Evolutionary conservation across 352 stramenopile species (phyloP).

Genomic region (Pelagophyceae sp.): DNA sequence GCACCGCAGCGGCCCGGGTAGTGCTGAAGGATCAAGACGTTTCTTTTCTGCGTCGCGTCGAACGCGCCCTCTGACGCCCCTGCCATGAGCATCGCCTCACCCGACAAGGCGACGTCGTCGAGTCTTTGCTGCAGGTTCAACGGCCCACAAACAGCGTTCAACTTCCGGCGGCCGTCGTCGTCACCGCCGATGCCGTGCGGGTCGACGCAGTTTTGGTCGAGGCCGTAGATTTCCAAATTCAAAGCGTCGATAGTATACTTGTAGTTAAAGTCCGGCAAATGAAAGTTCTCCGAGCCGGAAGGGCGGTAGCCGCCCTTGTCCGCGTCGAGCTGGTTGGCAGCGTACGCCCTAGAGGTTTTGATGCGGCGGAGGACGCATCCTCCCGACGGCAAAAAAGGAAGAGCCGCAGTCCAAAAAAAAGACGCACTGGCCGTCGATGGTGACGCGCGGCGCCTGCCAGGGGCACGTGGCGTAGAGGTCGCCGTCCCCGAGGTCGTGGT

Average conservation of each 20-base stretch:
- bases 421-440: background rate
- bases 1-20: background rate
- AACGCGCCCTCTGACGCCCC: no score
- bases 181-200: background rate
- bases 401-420: no score
- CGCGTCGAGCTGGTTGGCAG: background rate
- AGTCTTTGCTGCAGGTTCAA: background rate
- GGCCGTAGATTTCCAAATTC: background rate
- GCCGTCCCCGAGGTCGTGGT: background rate
- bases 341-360: no score
- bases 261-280: background rate
- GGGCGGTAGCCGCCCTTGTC: background rate
- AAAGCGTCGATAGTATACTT: background rate
- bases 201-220: background rate
- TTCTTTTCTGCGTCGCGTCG: background rate
- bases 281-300: background rate
- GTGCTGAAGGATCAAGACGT: background rate
- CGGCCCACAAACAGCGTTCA: background rate
- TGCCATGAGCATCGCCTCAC: background rate
- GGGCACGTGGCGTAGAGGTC: background rate
- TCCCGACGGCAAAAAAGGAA: no score
- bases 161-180: background rate
- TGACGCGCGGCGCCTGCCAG: background rate
- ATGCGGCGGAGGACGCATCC: no score
- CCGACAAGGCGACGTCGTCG: background rate